These are phyloP conservation scores for Gypsophila paniculata DNA, from an alignment of 179 eudicot species.

Conservation along the genomic window DNA sequence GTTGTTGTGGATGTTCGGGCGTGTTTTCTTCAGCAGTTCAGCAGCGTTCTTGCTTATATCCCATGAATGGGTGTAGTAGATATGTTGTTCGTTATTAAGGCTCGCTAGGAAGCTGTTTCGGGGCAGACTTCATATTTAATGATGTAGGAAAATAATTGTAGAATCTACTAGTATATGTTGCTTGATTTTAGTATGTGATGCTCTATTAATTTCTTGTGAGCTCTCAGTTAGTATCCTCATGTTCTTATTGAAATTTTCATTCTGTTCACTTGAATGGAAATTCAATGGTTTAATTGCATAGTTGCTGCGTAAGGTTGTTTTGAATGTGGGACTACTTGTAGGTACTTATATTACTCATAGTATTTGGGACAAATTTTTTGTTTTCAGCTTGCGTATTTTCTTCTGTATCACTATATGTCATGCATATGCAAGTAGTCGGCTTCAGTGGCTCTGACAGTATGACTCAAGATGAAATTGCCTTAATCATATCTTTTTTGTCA, in stretches of 20 bases:
- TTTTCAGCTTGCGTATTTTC: neutral
- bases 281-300: neutral
- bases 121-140: too few relatives aligned
- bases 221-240: neutral
- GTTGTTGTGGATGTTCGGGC: neutral
- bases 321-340: neutral
- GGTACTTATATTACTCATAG: neutral
- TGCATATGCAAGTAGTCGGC: slow-evolving; percentile 3
- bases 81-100: too few relatives aligned
- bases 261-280: neutral
- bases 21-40: neutral
- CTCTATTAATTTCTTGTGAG: neutral
- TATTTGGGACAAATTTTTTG: neutral
- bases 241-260: neutral
- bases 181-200: neutral
- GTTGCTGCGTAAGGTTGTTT: neutral
- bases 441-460: neutral
- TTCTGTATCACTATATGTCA: neutral
- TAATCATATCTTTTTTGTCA: neutral
- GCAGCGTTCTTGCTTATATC: neutral
- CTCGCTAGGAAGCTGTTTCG: too few relatives aligned
- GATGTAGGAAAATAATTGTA: too few relatives aligned
- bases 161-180: too few relatives aligned
- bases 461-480: neutral
- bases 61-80: too few relatives aligned